phyloP scores from a whole-genome alignment of 495 filamentous ascomycete genomes.

The Penicillium coprophilum region DNA sequence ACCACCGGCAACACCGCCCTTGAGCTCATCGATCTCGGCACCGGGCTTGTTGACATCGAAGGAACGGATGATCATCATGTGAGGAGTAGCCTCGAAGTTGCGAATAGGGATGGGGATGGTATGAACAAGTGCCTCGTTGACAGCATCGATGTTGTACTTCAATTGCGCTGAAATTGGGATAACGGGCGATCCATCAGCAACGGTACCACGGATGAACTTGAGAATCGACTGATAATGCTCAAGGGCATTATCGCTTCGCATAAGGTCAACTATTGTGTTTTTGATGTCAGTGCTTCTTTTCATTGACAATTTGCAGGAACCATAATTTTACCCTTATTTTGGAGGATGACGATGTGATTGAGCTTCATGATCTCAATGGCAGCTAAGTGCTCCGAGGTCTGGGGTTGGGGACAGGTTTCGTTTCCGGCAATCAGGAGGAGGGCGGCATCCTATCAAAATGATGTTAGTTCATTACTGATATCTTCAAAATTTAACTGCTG shows the following conservation, averaged over 20 bases:
- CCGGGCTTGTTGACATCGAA: conserved; percentile 99
- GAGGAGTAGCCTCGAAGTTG: conserved; percentile 85
- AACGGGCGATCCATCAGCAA: conserved; percentile 92
- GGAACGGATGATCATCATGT: conserved; percentile 98
- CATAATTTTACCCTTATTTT: conserved; percentile 67
- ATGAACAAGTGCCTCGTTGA: conserved; percentile 89
- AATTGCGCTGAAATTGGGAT: conserved; percentile 98
- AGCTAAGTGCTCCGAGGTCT: conserved; percentile 96
- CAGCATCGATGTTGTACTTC: conserved; percentile 99
- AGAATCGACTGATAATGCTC: conserved; percentile 93
- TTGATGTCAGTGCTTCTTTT: background rate
- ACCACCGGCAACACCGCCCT: conserved; percentile 97
- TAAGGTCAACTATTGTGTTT: conserved; percentile 68
- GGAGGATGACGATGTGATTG: conserved; percentile 96
- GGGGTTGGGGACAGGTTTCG: conserved; percentile 98
- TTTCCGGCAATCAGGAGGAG: conserved; percentile 96
- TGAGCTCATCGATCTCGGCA: conserved; percentile 98
- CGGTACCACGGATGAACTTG: conserved; percentile 96
- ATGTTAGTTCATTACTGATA: background rate
- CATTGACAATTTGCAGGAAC: background rate
- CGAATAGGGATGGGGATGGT: conserved; percentile 88
- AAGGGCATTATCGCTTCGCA: conserved; percentile 88
- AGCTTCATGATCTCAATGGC: conserved; percentile 99
- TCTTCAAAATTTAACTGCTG: background rate
- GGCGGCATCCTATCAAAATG: conserved; percentile 67